Percentiles rank a stretch among this genome's conserved stretches.
Evolutionary conservation across 345 rosid species (phyloP).

Genomic region (Boechera divaricarpa): DNA sequence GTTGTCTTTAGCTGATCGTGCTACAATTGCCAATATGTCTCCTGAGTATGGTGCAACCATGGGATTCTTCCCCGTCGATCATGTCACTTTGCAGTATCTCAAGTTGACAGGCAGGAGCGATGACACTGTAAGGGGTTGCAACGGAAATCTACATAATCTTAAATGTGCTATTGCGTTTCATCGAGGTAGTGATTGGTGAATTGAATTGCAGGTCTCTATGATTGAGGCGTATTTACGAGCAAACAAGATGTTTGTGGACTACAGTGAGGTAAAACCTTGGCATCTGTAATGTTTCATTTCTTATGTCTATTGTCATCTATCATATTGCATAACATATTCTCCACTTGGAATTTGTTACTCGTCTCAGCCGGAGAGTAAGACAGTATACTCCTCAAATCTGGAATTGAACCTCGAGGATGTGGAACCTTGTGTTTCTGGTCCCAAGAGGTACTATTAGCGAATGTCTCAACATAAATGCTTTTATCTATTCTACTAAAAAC

Average conservation of each 20-base stretch:
- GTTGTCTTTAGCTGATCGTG: slow-evolving; percentile 2
- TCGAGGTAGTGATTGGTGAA: not conserved
- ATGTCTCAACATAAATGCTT: not conserved
- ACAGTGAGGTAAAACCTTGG: not conserved
- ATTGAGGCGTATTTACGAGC: slow-evolving; percentile 4
- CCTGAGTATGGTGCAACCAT: slow-evolving; percentile 99
- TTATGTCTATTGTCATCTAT: not conserved
- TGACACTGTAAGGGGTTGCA: slow-evolving; percentile 44
- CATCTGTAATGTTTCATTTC: not conserved
- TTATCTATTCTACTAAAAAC: not conserved
- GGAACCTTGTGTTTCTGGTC: slow-evolving; percentile 11
- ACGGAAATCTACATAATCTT: not conserved
- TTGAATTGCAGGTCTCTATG: slow-evolving; percentile 3
- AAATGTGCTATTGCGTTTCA: not conserved
- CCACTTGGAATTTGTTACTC: not conserved
- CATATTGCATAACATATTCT: not conserved
- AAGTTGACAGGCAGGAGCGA: slow-evolving; percentile 98
- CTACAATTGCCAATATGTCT: slow-evolving; percentile 96
- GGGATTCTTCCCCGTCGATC: slow-evolving; percentile 99
- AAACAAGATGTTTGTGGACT: slow-evolving; percentile 6
- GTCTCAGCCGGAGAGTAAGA: not conserved
- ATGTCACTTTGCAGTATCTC: slow-evolving; percentile 90
- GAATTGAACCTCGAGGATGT: slow-evolving; percentile 4
- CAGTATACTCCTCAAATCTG: not conserved
- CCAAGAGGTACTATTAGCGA: not conserved